phyloP scores from a whole-genome alignment of 108 stramenopile genomes.

The Cyclotella cryptica region DNA sequence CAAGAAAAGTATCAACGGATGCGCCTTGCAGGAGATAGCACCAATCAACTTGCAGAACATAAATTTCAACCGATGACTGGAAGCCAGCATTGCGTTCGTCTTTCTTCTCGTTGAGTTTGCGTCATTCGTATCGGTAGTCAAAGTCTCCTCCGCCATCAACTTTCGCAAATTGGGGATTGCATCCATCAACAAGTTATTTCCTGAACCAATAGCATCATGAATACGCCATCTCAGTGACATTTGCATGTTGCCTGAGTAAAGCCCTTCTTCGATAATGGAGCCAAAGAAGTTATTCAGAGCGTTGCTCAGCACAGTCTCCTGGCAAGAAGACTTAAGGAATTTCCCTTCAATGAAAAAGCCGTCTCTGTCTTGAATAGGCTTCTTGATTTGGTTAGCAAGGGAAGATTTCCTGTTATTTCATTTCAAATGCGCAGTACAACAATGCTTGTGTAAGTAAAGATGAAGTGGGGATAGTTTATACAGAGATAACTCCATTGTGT shows the following conservation, averaged over 20 bases:
- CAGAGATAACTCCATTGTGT: no score
- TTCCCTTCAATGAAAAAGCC: constrained; percentile 44
- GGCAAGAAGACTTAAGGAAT: constrained; percentile 22
- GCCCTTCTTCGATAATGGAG: neutral
- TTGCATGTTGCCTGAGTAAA: constrained; percentile 2
- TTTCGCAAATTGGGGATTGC: constrained; percentile 32
- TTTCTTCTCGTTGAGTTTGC: neutral
- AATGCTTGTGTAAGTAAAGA: no score
- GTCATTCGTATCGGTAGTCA: neutral
- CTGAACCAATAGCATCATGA: constrained; percentile 32
- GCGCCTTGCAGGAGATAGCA: constrained; percentile 25
- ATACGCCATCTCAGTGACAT: constrained; percentile 45
- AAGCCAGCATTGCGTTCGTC: neutral
- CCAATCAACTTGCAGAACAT: constrained; percentile 41
- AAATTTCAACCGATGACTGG: constrained; percentile 25
- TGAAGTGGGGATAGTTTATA: no score
- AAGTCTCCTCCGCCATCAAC: constrained; percentile 7
- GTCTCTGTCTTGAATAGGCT: constrained; percentile 19
- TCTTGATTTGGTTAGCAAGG: constrained; percentile 37
- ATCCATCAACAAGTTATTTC: constrained; percentile 25
- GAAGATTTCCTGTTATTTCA: constrained; percentile 33
- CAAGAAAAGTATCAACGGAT: constrained; percentile 35
- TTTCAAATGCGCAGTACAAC: neutral
- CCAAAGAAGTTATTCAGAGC: constrained; percentile 35
- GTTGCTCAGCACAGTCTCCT: constrained; percentile 28